These are phyloP conservation scores for Porodaedalea pini DNA, from an alignment of 1,284 basidiomycete species.

Conservation along the genomic window DNA sequence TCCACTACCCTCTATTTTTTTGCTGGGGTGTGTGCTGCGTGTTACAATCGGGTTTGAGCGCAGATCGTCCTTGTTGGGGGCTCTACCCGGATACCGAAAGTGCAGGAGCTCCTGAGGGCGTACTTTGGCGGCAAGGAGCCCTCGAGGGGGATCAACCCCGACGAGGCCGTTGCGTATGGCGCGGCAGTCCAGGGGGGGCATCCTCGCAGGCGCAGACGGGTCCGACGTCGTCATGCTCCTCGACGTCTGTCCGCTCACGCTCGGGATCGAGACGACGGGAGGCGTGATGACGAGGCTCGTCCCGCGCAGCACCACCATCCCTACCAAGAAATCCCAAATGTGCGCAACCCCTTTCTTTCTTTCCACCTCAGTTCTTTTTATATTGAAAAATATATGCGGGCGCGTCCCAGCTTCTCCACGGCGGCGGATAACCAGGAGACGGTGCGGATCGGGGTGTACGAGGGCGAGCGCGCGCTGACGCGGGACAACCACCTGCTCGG, in stretches of 20 bases:
- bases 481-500: conserved; percentile 99
- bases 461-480: conserved; percentile 98
- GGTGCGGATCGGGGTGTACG: conserved; percentile 98
- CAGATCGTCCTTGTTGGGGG: conserved; percentile 96
- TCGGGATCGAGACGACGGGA: conserved; percentile 98
- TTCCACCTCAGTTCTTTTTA: conserved; percentile 98
- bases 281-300: conserved; percentile 98
- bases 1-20: conserved; percentile 53
- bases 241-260: conserved; percentile 93
- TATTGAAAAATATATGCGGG: conserved; percentile 95
- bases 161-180: conserved; percentile 99
- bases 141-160: conserved; percentile 98
- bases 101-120: conserved; percentile 96
- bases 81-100: conserved; percentile 97
- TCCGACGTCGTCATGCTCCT: conserved; percentile 95
- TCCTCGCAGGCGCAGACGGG: conserved; percentile 97
- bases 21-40: too few species aligned
- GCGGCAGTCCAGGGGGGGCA: conserved; percentile 98
- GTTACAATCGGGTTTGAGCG: conserved; percentile 95
- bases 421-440: conserved; percentile 99
- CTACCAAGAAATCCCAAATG: conserved; percentile 98
- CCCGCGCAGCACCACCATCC: conserved; percentile 97
- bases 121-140: conserved; percentile 98
- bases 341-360: conserved; percentile 73
- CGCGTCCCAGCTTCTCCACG: conserved; percentile 81